Evolutionary conservation across 176 grass and related monocot species (phyloP).

Genomic region (Miscanthus lutarioriparius): DNA sequence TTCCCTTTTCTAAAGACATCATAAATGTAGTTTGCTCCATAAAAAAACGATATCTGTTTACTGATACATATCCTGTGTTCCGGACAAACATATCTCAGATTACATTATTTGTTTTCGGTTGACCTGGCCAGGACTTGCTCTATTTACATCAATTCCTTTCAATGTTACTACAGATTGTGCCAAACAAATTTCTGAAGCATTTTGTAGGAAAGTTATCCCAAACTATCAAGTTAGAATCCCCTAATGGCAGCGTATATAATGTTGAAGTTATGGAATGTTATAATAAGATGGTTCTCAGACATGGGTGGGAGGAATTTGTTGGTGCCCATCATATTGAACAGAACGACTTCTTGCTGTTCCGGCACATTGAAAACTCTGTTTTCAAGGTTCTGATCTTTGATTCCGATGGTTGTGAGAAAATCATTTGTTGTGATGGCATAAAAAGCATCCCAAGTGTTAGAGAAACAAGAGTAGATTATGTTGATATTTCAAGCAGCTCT

Average conservation of each 20-base stretch:
- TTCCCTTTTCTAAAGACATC: neutral
- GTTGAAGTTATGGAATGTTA: conserved; percentile 17
- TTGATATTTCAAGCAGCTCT: neutral
- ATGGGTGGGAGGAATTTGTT: conserved; percentile 56
- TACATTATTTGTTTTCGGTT: neutral
- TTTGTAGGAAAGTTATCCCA: conserved; percentile 31
- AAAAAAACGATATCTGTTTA: neutral
- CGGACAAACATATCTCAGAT: neutral
- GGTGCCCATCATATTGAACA: conserved; percentile 32
- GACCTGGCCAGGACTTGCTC: neutral
- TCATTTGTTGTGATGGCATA: neutral
- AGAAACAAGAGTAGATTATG: neutral
- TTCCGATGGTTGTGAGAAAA: conserved; percentile 31
- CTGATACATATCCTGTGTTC: neutral
- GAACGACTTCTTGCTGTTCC: conserved; percentile 46
- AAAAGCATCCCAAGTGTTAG: neutral
- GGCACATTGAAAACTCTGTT: neutral
- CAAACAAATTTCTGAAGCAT: conserved; percentile 40
- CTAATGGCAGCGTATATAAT: conserved; percentile 35
- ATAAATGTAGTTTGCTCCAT: neutral
- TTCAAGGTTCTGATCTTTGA: conserved; percentile 52
- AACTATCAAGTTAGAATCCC: conserved; percentile 39
- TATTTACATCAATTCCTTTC: neutral
- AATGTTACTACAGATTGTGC: conserved; percentile 37
- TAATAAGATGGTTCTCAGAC: conserved; percentile 18